A percentile compares a stretch with the other conserved stretches of the same genome.
Conservation (phyloP, 1,139 yeast species). For the Spencermartinsiella ligniputridi region DNA sequence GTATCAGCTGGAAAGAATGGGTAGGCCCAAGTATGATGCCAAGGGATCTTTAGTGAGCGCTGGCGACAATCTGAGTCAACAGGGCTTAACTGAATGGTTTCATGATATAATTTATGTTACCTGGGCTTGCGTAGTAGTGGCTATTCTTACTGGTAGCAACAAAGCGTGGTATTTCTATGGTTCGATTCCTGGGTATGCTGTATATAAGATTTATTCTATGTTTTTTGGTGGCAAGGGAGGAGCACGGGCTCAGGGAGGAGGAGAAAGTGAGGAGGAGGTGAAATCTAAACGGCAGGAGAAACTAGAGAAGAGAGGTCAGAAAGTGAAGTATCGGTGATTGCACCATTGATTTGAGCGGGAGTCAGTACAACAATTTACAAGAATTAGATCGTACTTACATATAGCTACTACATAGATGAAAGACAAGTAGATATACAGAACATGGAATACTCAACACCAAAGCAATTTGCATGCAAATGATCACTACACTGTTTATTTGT, state of each 20-base stretch:
- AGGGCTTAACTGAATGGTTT: conserved; percentile 72
- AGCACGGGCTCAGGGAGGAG: conserved; percentile 22
- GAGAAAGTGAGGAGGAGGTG: conserved; percentile 9
- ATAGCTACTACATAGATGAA: too few relatives aligned
- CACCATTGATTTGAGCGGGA: too few relatives aligned
- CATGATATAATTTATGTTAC: conserved; percentile 74
- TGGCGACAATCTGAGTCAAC: conserved; percentile 63
- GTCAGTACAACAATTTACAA: too few relatives aligned
- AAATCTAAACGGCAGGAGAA: conserved; percentile 53
- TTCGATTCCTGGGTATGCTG: conserved; percentile 50
- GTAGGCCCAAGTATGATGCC: conserved; percentile 55
- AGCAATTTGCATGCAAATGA: too few relatives aligned
- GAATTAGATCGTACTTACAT: too few relatives aligned
- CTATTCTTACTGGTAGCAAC: conserved; percentile 52
- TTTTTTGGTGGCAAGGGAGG: conserved; percentile 17
- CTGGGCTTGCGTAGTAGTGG: conserved; percentile 53
- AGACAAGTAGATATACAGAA: too few relatives aligned
- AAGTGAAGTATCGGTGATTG: conserved; percentile 13
- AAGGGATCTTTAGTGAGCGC: conserved; percentile 44
- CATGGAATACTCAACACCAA: too few relatives aligned
- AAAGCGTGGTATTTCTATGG: conserved; percentile 57
- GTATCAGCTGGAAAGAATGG: conserved; percentile 56
- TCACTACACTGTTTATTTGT: too few relatives aligned
- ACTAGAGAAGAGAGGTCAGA: conserved; percentile 46
- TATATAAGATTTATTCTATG: conserved; percentile 44